Evolutionary conservation across 208 protist species (phyloP).

Genomic region (Trypanosomatidae sp.): DNA sequence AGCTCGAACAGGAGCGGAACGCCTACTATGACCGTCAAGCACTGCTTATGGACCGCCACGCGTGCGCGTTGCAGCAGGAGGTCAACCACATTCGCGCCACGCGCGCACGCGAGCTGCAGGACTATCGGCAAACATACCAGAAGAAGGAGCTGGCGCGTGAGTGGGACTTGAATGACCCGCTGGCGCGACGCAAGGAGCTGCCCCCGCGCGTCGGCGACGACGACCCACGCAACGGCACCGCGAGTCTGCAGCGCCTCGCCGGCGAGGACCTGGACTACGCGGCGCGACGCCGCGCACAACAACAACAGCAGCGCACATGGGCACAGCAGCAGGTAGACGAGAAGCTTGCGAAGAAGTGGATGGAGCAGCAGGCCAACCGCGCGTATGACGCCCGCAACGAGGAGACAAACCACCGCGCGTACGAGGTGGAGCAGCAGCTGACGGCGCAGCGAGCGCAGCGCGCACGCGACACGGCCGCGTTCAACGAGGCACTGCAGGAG

Average conservation of each 20-base stretch:
- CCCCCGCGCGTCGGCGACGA: constrained; percentile 80
- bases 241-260: constrained; percentile 84
- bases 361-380: constrained; percentile 78
- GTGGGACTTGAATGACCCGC: constrained; percentile 88
- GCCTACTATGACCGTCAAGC: constrained; percentile 80
- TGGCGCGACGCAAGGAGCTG: constrained; percentile 61
- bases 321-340: constrained; percentile 78
- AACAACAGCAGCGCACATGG: constrained; percentile 78
- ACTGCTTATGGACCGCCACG: constrained; percentile 84
- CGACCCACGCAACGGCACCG: constrained; percentile 76
- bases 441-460: constrained; percentile 53
- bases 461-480: constrained; percentile 58
- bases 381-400: constrained; percentile 77
- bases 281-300: constrained; percentile 54
- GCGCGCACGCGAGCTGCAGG: constrained; percentile 66
- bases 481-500: constrained; percentile 81
- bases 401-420: constrained; percentile 69
- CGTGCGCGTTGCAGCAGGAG: constrained; percentile 76
- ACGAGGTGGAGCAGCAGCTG: constrained; percentile 67
- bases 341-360: constrained; percentile 87
- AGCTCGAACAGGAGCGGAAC: constrained; percentile 76
- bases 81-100: constrained; percentile 61
- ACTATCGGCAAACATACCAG: constrained; percentile 83
- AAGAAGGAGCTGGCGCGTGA: constrained; percentile 66
- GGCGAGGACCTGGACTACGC: constrained; percentile 84